Evolutionary conservation across 2,329 filamentous ascomycete genomes (phyloP), one percentile per base, ranked within the genome.

Genomic region (Claviceps digitariae): DNA sequence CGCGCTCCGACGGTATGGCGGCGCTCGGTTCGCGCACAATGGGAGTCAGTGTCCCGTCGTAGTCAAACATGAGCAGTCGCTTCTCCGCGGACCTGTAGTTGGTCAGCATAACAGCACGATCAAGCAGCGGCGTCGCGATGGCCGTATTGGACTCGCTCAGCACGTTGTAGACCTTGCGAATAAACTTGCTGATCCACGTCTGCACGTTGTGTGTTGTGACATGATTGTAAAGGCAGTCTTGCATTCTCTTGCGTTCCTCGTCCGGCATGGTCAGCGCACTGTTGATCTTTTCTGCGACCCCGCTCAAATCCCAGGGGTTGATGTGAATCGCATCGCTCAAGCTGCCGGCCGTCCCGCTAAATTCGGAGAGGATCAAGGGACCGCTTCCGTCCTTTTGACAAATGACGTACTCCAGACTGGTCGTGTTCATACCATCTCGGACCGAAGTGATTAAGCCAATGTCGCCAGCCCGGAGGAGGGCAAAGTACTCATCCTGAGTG

Each of bases 41-140:
- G 0, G 90, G 88, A 3, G 93, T 97, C 52, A 98, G 78, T 0
- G 93, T 98, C 48, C 93, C 93, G 66, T 98, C 93, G 63, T 98
- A 98, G 71, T 98, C 93, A 65, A 97, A 96, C 87, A 98, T 91
- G 74, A 97, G 95, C 3, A 98, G 75, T 12, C 93, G 83, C 69
- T 87, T 88, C 57, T 79, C 79, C 3, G 89, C 83, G 41, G 78
- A 73, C 56, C 82, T 81, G 68, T 96, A 97, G 56, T 84, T 83
- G 52, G 77, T 72, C 40, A 95, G 73, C 59, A 96, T 70, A 57
- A 81, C 75, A 3, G 82, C 75, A 38, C 83, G 83, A 65, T 97
- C 90, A 21, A 97, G 79, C 1, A 85, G 77, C 0, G 91, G 91
- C 1, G 91, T 97, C 3, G 84, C 81, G 54, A 85, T 80, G 12